phyloP scores from a whole-genome alignment of 441 rosid species.

The Manihot esculenta region DNA sequence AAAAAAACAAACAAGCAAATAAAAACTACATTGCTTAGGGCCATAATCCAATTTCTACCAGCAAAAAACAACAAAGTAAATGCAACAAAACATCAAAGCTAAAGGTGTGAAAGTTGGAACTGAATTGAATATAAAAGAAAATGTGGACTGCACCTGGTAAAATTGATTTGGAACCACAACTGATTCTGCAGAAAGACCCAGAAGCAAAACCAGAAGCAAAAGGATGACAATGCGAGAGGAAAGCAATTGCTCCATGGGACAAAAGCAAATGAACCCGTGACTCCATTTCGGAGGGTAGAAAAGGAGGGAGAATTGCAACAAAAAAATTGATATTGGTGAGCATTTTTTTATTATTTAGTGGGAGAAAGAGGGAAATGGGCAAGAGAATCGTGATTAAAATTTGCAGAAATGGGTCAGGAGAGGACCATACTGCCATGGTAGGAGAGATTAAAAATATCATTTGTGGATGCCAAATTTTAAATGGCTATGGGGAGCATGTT shows the following conservation, averaged over 20 bases:
- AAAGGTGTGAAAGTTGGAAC: not conserved
- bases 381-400: not conserved
- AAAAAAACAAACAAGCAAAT: not conserved
- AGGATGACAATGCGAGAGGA: slow-evolving; percentile 5
- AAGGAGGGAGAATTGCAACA: not conserved
- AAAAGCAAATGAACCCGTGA: not conserved
- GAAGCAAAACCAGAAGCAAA: slow-evolving; percentile 14
- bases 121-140: not conserved
- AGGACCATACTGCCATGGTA: not conserved
- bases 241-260: slow-evolving; percentile 18
- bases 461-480: not conserved
- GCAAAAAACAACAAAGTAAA: not conserved
- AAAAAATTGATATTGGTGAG: not conserved
- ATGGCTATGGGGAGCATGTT: slow-evolving; percentile 16
- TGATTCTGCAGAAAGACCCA: slow-evolving; percentile 16
- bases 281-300: slow-evolving; percentile 18
- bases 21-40: not conserved
- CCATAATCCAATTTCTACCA: not conserved
- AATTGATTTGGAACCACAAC: slow-evolving; percentile 13
- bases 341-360: slow-evolving; percentile 4
- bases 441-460: not conserved
- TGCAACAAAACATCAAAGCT: not conserved
- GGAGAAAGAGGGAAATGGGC: not conserved
- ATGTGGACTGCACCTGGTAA: slow-evolving; percentile 20
- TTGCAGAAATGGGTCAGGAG: slow-evolving; percentile 10